phyloP scores from a whole-genome alignment of 176 grass and related monocot species.

The Musa acuminata region DNA sequence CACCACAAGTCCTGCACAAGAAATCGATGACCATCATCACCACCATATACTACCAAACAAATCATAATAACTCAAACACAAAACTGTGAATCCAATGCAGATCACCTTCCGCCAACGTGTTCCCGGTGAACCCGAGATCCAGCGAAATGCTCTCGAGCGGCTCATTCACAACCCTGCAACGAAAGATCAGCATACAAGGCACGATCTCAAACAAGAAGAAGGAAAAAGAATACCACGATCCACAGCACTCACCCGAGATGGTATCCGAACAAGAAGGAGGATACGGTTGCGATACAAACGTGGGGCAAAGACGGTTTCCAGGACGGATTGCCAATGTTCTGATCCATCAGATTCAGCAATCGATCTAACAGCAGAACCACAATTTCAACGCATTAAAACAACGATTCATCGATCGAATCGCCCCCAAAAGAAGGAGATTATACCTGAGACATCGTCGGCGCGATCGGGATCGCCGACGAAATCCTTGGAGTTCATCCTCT shows the following conservation, averaged over 20 bases:
- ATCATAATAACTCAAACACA: neutral
- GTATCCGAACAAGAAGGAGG: conserved; percentile 93
- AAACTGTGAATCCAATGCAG: neutral
- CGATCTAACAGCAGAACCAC: neutral
- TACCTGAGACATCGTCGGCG: conserved; percentile 55
- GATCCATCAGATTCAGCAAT: conserved; percentile 7
- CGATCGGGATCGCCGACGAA: conserved; percentile 29
- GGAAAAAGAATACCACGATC: neutral
- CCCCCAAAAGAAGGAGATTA: neutral
- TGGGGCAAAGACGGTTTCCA: conserved; percentile 82
- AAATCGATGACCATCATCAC: neutral
- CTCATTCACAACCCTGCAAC: conserved; percentile 72
- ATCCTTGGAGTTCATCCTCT: conserved; percentile 70
- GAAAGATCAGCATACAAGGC: conserved; percentile 18
- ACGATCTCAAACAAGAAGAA: neutral
- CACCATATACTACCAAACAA: neutral
- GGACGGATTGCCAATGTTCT: conserved; percentile 41
- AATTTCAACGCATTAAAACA: too few species aligned
- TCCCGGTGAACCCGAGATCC: conserved; percentile 79
- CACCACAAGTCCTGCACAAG: conserved; percentile 71
- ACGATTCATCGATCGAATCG: neutral
- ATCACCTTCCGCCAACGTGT: conserved; percentile 79
- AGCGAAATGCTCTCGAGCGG: conserved; percentile 85
- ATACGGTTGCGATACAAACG: conserved; percentile 81
- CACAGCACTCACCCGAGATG: conserved; percentile 61